A percentile compares a stretch with the other conserved stretches of the same genome.
Conservation (phyloP, 164 flowering plant genomes). For the Warburgia ugandensis region DNA sequence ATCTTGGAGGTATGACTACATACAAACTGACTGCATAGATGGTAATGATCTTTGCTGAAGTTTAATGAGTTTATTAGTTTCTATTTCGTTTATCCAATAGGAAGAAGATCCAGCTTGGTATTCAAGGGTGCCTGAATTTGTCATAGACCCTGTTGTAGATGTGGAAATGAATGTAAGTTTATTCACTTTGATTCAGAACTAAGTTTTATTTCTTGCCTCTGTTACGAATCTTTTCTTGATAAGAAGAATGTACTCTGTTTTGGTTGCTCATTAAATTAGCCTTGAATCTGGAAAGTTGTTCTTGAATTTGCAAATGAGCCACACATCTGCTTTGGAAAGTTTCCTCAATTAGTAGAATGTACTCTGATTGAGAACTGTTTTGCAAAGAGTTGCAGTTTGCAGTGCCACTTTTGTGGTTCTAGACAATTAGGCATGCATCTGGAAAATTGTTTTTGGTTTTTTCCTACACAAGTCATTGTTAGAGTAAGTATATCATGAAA, state of each 20-base stretch:
- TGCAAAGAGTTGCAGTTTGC: too few relatives aligned
- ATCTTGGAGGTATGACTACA: slow-evolving; percentile 68
- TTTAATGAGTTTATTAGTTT: background rate
- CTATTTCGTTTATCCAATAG: slow-evolving; percentile 29
- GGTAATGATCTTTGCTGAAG: background rate
- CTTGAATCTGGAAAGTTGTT: too few relatives aligned
- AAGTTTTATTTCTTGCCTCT: background rate
- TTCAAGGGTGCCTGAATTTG: slow-evolving; percentile 72
- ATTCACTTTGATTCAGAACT: background rate
- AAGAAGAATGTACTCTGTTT: background rate
- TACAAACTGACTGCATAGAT: background rate
- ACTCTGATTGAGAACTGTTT: too few relatives aligned
- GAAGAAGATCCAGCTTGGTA: slow-evolving; percentile 99
- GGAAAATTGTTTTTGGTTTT: too few relatives aligned
- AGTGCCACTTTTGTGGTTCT: too few relatives aligned
- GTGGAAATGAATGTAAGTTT: slow-evolving; percentile 84
- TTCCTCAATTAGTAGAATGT: too few relatives aligned
- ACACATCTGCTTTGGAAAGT: too few relatives aligned
- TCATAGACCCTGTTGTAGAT: slow-evolving; percentile 62
- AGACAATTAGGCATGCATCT: too few relatives aligned
- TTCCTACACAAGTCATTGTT: too few relatives aligned
- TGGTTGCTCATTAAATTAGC: too few relatives aligned
- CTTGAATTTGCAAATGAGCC: too few relatives aligned
- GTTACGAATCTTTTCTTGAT: background rate
- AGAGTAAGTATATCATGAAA: too few relatives aligned